These are phyloP conservation scores for Coccomyxa subellipsoidea DNA, from an alignment of 163 green algal species.

Conservation along the genomic window DNA sequence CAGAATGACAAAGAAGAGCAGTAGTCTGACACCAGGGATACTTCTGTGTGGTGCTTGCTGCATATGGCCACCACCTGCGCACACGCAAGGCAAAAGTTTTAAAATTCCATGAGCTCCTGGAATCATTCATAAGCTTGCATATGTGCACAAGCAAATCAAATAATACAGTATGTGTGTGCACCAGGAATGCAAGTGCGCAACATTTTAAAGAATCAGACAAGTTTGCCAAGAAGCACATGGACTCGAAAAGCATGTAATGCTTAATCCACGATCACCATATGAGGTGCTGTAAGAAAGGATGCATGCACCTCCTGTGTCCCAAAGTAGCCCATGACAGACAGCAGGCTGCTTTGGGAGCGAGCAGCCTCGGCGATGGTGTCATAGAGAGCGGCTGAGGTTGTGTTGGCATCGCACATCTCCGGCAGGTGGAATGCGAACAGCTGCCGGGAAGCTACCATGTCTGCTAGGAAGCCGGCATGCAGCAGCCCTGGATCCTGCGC, in stretches of 20 bases:
- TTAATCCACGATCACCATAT: no score
- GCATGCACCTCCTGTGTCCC: slow-evolving; percentile 6
- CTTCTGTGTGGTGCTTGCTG: slow-evolving; percentile 25
- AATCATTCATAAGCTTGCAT: no score
- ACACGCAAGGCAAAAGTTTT: not conserved
- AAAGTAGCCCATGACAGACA: slow-evolving; percentile 29
- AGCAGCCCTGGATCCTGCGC: slow-evolving; percentile 19
- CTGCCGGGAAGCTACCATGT: slow-evolving; percentile 11
- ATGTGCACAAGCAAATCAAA: not conserved
- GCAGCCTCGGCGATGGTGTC: slow-evolving; percentile 2
- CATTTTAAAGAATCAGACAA: not conserved
- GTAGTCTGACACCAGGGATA: slow-evolving; percentile 21
- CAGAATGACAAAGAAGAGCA: slow-evolving; percentile 25
- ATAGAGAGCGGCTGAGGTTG: slow-evolving; percentile 2
- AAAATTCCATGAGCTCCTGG: not conserved
- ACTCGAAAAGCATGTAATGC: not conserved
- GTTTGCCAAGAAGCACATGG: no score
- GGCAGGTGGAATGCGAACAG: slow-evolving; percentile 20
- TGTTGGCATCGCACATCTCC: slow-evolving; percentile 10
- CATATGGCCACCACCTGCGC: slow-evolving; percentile 22
- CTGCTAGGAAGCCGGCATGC: slow-evolving; percentile 18
- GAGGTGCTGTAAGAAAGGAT: no score
- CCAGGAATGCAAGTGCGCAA: not conserved
- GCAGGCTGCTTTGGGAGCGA: not conserved
- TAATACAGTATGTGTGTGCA: not conserved